phyloP scores from a whole-genome alignment of 1,139 yeast species.

The Taphrina communis region DNA sequence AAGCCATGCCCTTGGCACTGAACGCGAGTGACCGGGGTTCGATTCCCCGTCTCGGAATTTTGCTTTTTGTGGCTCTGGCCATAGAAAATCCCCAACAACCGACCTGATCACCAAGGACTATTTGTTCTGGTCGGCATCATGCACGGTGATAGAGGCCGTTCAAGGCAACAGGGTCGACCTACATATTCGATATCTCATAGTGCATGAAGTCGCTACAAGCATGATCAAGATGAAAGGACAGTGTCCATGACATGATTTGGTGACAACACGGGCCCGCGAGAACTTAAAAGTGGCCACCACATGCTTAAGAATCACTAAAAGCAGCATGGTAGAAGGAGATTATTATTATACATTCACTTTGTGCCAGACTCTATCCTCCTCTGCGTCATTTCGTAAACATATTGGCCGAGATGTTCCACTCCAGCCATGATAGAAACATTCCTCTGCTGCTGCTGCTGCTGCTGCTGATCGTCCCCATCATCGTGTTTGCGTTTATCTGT shows the following conservation, averaged over 20 bases:
- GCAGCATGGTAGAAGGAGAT: neutral
- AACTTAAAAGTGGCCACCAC: neutral
- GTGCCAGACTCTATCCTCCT: constrained; percentile 46
- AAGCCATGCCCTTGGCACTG: neutral
- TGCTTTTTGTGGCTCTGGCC: neutral
- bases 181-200: too few species aligned
- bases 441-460: constrained; percentile 10
- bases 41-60: constrained; percentile 30
- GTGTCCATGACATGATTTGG: too few species aligned
- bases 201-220: too few species aligned
- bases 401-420: constrained; percentile 53
- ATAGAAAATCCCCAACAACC: neutral
- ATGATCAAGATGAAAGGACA: too few species aligned
- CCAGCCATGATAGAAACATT: constrained; percentile 50
- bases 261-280: too few species aligned
- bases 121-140: too few species aligned
- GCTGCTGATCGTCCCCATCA: constrained; percentile 1
- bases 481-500: constrained; percentile 45
- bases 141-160: too few species aligned
- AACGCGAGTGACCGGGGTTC: constrained; percentile 34
- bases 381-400: constrained; percentile 53
- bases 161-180: too few species aligned
- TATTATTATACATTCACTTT: constrained; percentile 37
- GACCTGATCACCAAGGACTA: neutral
- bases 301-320: too few species aligned